phyloP scores from a whole-genome alignment of 1,284 basidiomycete species.

The Naganishia sp. region DNA sequence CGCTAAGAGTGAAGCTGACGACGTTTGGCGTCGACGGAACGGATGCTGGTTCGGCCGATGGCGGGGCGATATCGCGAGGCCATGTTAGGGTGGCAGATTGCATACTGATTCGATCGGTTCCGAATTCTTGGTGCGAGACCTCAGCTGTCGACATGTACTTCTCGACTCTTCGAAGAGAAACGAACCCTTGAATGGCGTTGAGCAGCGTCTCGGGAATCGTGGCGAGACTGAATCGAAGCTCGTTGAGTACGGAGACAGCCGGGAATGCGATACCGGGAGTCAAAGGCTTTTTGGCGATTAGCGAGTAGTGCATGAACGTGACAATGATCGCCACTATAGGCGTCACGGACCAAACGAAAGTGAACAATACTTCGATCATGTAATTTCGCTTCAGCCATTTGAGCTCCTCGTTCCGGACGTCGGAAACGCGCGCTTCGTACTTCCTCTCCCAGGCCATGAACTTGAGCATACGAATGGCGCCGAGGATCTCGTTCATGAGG shows the following conservation, averaged over 20 bases:
- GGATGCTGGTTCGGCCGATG: conserved; percentile 31
- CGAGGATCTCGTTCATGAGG: conserved; percentile 90
- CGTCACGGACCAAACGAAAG: conserved; percentile 54
- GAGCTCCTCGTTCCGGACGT: conserved; percentile 74
- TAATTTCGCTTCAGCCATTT: conserved; percentile 83
- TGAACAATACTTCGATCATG: conserved; percentile 67
- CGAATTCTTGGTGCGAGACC: conserved; percentile 63
- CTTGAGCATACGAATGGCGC: conserved; percentile 91
- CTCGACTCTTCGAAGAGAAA: conserved; percentile 86
- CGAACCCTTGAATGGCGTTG: conserved; percentile 77
- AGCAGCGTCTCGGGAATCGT: conserved; percentile 88
- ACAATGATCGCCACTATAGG: conserved; percentile 54
- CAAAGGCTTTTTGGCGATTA: conserved; percentile 61
- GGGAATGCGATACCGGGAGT: conserved; percentile 87
- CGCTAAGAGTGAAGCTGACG: conserved; percentile 73
- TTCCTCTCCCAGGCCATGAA: conserved; percentile 95
- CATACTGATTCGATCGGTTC: conserved; percentile 66
- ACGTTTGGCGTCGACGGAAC: conserved; percentile 59
- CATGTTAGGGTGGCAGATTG: conserved; percentile 84
- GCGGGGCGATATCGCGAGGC: conserved; percentile 64
- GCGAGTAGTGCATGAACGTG: conserved; percentile 64
- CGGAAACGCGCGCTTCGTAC: conserved; percentile 75
- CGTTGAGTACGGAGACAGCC: conserved; percentile 69
- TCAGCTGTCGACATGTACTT: conserved; percentile 77
- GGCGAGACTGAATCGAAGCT: conserved; percentile 62